A percentile compares a stretch with the other conserved stretches of the same genome.
These are phyloP conservation scores for Lentinula boryana DNA, from an alignment of 768 basidiomycete species.

Conservation along the genomic window DNA sequence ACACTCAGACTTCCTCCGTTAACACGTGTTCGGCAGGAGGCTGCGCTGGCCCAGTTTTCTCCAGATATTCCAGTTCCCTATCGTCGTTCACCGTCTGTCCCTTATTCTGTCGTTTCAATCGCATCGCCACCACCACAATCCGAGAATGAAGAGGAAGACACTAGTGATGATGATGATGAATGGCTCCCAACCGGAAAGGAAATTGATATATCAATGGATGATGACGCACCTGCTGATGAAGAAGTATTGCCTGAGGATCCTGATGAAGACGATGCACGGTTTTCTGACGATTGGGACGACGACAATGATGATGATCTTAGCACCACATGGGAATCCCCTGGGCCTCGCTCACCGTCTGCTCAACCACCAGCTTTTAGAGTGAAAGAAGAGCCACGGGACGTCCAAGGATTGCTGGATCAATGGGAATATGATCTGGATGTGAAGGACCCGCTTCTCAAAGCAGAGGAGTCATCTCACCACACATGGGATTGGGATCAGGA, in stretches of 20 bases:
- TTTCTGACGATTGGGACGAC: conserved; percentile 7
- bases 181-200: not conserved
- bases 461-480: not conserved
- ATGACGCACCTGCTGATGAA: not conserved
- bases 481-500: conserved; percentile 47
- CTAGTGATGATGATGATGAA: not conserved
- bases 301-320: conserved; percentile 33
- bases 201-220: not conserved
- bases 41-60: not conserved
- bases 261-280: not conserved
- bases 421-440: conserved; percentile 60
- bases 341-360: conserved; percentile 57
- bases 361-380: conserved; percentile 29
- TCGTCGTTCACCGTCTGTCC: conserved; percentile 50
- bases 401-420: conserved; percentile 59
- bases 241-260: not conserved
- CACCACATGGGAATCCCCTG: conserved; percentile 26
- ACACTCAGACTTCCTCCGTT: conserved; percentile 42
- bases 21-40: conserved; percentile 9
- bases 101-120: conserved; percentile 25
- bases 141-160: conserved; percentile 32
- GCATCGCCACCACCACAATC: conserved; percentile 74
- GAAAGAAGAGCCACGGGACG: conserved; percentile 58
- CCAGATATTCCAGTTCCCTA: not conserved
- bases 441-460: conserved; percentile 19